phyloP scores from a whole-genome alignment of 2,329 filamentous ascomycete species.

The Fusarium sp. region DNA sequence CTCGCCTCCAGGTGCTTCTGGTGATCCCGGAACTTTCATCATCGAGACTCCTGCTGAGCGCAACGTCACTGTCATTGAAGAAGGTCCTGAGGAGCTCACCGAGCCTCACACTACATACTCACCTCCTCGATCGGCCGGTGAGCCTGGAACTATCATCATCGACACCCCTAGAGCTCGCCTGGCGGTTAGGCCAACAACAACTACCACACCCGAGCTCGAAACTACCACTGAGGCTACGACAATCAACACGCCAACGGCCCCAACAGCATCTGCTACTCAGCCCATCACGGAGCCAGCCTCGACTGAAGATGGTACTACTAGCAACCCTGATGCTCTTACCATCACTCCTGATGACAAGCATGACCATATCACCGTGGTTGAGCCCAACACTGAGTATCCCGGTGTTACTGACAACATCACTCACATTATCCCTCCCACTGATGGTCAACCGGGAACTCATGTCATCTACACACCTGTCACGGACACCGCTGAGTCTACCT shows the following conservation, averaged over 20 bases:
- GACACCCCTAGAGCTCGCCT: constrained; percentile 14
- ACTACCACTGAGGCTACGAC: not conserved
- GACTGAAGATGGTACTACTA: not conserved
- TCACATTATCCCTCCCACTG: constrained; percentile 19
- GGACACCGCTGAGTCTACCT: not conserved
- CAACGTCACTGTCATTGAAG: not conserved
- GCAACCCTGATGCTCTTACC: constrained; percentile 22
- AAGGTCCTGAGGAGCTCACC: not conserved
- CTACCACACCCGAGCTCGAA: not conserved
- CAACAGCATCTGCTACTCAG: not conserved
- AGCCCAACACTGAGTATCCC: constrained; percentile 28
- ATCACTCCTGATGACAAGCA: constrained; percentile 19
- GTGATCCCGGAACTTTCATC: constrained; percentile 5
- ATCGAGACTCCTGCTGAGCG: not conserved
- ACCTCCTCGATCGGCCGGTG: not conserved
- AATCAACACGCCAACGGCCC: not conserved
- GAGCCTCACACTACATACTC: not conserved
- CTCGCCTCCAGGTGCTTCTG: not conserved
- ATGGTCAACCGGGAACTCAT: constrained; percentile 22
- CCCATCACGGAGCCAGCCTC: not conserved
- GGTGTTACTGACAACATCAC: constrained; percentile 30
- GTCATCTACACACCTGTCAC: constrained; percentile 28
- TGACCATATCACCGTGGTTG: constrained; percentile 27
- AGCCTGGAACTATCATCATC: constrained; percentile 19
- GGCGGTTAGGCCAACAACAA: not conserved